Percentiles rank a stretch among this genome's conserved stretches.
Evolutionary conservation across 371 early-diverging fungal genomes (phyloP).

Genomic region (Mucor circinelloides): DNA sequence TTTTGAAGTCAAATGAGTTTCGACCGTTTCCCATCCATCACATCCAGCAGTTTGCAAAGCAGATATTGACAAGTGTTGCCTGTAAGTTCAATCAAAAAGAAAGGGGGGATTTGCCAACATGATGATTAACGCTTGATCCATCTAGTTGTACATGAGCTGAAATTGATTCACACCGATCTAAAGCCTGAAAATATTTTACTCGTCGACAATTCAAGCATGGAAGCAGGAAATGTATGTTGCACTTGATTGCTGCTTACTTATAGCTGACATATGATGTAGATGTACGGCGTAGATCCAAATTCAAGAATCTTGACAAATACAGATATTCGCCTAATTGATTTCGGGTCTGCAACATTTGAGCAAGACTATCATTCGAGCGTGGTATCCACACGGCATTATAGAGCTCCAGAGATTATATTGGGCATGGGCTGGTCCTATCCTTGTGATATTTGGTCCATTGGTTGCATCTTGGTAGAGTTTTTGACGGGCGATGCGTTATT

Average conservation of each 20-base stretch:
- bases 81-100: constrained; percentile 49
- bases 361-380: constrained; percentile 90
- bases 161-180: constrained; percentile 91
- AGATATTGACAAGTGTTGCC: constrained; percentile 74
- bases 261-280: constrained; percentile 3
- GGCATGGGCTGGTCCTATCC: constrained; percentile 92
- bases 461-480: constrained; percentile 95
- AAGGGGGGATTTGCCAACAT: not conserved
- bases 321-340: constrained; percentile 92
- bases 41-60: constrained; percentile 81
- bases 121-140: not conserved
- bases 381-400: constrained; percentile 92
- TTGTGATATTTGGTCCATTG: constrained; percentile 97
- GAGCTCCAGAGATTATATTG: constrained; percentile 96
- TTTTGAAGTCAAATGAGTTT: constrained; percentile 88
- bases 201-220: constrained; percentile 38
- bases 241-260: not conserved
- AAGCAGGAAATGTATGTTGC: constrained; percentile 21
- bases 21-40: constrained; percentile 85
- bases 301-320: constrained; percentile 67
- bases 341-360: constrained; percentile 96
- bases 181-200: constrained; percentile 91
- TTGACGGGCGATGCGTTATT: constrained; percentile 95
- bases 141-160: constrained; percentile 77
- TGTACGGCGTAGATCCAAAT: constrained; percentile 17